Evolutionary conservation across 2,329 filamentous ascomycete genomes (phyloP).

Genomic region (Geosmithia morbida): DNA sequence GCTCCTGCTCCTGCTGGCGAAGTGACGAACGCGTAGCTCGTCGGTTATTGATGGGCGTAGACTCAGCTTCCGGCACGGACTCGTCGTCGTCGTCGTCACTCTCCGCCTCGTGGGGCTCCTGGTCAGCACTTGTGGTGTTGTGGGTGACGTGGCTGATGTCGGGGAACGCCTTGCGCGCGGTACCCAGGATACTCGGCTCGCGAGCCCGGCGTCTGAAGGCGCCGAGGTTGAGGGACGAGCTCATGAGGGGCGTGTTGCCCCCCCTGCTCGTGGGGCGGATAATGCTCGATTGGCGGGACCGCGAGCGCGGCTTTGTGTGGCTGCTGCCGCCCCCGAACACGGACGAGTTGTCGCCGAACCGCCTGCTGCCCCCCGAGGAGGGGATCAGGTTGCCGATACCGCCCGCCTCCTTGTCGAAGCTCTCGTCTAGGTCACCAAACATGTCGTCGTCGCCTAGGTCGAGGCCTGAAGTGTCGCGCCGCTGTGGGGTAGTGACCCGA

Average conservation of each 20-base stretch:
- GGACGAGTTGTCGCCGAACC: constrained; percentile 26
- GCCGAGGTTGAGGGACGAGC: constrained; percentile 39
- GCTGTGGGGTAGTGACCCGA: constrained; percentile 11
- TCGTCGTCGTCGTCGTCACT: constrained; percentile 32
- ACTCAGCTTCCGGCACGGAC: constrained; percentile 51
- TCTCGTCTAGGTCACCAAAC: constrained; percentile 29
- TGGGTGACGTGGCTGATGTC: background rate
- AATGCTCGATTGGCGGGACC: constrained; percentile 34
- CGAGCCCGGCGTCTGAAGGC: constrained; percentile 41
- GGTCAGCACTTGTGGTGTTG: background rate
- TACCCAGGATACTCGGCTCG: constrained; percentile 47
- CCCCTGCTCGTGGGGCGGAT: constrained; percentile 39
- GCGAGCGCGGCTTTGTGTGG: constrained; percentile 23
- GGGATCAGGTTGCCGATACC: constrained; percentile 6
- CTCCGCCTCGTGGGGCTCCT: constrained; percentile 12
- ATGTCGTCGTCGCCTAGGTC: constrained; percentile 29
- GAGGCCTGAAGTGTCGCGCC: constrained; percentile 29
- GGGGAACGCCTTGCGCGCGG: constrained; percentile 24
- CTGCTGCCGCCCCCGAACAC: constrained; percentile 12
- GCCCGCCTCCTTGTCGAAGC: constrained; percentile 18
- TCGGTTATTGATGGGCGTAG: constrained; percentile 42
- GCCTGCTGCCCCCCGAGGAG: constrained; percentile 6
- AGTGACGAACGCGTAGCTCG: constrained; percentile 24
- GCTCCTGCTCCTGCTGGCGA: constrained; percentile 8
- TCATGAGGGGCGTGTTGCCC: constrained; percentile 30